These are phyloP conservation scores for Lepidium africanum DNA, from an alignment of 345 rosid genomes.

Conservation along the genomic window DNA sequence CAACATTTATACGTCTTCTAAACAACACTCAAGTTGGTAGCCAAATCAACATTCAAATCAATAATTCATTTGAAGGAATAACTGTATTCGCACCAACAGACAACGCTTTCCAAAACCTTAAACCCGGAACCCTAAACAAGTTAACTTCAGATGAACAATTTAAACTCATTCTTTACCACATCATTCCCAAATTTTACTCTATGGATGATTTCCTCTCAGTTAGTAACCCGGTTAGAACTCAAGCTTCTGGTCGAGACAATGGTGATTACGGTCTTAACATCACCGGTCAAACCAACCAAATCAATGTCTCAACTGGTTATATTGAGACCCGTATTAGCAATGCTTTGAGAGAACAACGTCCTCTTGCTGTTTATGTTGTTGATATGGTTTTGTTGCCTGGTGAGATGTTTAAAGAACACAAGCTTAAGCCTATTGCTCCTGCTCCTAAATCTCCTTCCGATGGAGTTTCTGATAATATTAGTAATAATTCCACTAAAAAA, in stretches of 20 bases:
- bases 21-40: conserved; percentile 42
- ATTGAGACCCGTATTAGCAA: conserved; percentile 65
- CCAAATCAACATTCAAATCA: conserved; percentile 63
- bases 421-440: conserved; percentile 41
- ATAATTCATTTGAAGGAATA: conserved; percentile 63
- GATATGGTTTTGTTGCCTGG: conserved; percentile 75
- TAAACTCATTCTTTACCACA: conserved; percentile 53
- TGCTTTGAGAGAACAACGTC: conserved; percentile 36
- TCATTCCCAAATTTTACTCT: conserved; percentile 51
- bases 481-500: conserved; percentile 19
- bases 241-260: conserved; percentile 47
- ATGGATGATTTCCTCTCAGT: conserved; percentile 42
- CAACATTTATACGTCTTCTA: conserved; percentile 43
- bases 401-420: conserved; percentile 41
- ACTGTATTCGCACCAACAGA: conserved; percentile 85
- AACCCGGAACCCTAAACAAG: conserved; percentile 44
- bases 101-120: conserved; percentile 72
- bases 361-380: conserved; percentile 68
- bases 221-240: conserved; percentile 79
- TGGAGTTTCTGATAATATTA: background rate
- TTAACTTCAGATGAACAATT: conserved; percentile 44
- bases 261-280: conserved; percentile 52
- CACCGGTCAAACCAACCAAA: conserved; percentile 58
- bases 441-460: conserved; percentile 12
- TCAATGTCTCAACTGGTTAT: conserved; percentile 62